These are phyloP conservation scores for Wickerhamomyces kurtzmanii DNA, from an alignment of 805 yeast genomes.

Conservation along the genomic window DNA sequence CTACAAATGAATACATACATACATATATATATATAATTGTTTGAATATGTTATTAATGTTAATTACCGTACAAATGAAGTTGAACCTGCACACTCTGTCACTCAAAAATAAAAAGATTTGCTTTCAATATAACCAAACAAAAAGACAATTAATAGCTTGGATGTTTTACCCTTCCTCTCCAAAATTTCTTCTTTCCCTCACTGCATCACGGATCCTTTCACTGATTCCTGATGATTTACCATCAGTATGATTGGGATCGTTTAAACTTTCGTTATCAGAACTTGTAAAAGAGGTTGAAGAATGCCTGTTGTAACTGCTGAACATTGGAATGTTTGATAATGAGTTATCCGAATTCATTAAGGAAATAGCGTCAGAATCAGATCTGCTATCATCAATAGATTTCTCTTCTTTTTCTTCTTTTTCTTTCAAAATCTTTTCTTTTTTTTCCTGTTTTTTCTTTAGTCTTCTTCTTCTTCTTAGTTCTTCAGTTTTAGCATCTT, in stretches of 20 bases:
- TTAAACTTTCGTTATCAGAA: conserved; percentile 5
- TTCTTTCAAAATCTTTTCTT: conserved; percentile 5
- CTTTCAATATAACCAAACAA: no score
- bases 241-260: conserved; percentile 6
- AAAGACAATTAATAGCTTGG: no score
- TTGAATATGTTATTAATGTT: conserved; percentile 1
- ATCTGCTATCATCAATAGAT: conserved; percentile 27
- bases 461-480: conserved; percentile 25
- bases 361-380: conserved; percentile 35
- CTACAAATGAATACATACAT: background rate
- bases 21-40: background rate
- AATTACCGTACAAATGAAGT: no score
- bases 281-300: conserved; percentile 11
- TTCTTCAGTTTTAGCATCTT: conserved; percentile 25
- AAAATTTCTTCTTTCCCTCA: conserved; percentile 13
- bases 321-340: conserved; percentile 22
- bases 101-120: no score
- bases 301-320: conserved; percentile 7
- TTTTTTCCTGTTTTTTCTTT: conserved; percentile 14
- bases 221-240: conserved; percentile 2
- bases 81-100: no score
- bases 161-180: background rate
- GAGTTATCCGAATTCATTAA: conserved; percentile 24
- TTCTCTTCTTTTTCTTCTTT: conserved; percentile 4
- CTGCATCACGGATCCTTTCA: conserved; percentile 16